Evolutionary conservation across 2,329 filamentous ascomycete genomes (phyloP), one percentile per base, ranked within the genome.

Genomic region (Elsinoe fawcettii): DNA sequence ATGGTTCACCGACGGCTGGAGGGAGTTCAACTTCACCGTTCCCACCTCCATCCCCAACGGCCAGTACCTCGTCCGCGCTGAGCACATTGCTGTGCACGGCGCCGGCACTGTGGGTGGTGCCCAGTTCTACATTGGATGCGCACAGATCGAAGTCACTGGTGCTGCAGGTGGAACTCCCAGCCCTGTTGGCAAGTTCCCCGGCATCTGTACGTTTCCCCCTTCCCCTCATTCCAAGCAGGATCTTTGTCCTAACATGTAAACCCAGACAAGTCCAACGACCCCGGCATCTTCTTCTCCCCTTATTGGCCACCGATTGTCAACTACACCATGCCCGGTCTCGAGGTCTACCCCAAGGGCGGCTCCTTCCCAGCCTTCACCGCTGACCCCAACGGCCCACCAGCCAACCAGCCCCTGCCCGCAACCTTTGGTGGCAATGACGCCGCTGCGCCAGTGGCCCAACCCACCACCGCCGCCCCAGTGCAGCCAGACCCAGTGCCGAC

Each of bases 51-150:
- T 82, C 59, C 76, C 78, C 5, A 70, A 77, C 1, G 80, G 79
- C 49, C 72, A 81, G 51, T 82, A 81, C 63, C 74, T 82, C 16
- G 68, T 83, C 64, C 74, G 79, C 37, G 74, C 77, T 25, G 79
- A 82, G 70, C 72, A 77, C 30, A 71, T 80, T 46, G 78, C 78
- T 6, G 70, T 81, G 36, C 78, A 81, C 67, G 77, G 79, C 20
- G 78, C 77, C n/a, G 54, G 51, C 22, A 46, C 41, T 22, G 25
- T 44, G 1, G 46, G 54, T 5, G 66, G 77, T 60, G 70, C 72
- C 14, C 69, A 74, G 58, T 69, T 71, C 59, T 73, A 73, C 55
- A 64, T 71, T 58, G 66, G 65, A 14, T 74, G 70, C 60, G 61
- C 57, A 23, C 61, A 62, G 37, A 57, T 62, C 32, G 61, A 60